phyloP scores from a whole-genome alignment of 495 filamentous ascomycete genomes.

The Aspergillus sclerotioniger region DNA sequence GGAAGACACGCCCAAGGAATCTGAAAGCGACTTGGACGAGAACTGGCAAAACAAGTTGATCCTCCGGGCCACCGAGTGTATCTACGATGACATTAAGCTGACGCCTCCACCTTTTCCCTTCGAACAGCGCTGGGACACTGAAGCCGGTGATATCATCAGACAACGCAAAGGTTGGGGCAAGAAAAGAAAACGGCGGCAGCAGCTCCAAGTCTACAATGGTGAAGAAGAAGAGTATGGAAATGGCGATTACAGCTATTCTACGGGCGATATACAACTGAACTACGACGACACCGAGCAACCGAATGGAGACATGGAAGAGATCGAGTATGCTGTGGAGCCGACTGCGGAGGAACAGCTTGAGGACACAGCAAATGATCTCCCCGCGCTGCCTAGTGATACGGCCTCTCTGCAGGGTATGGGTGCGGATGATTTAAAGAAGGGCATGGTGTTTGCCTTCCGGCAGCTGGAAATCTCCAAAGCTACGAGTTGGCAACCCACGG shows the following conservation, averaged over 20 bases:
- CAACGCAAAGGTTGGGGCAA: conserved; percentile 43
- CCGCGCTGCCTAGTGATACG: conserved; percentile 62
- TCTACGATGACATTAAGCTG: conserved; percentile 66
- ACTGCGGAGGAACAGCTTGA: conserved; percentile 2
- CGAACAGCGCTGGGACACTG: conserved; percentile 79
- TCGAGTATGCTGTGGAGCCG: conserved; percentile 6
- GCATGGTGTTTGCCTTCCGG: conserved; percentile 78
- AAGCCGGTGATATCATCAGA: conserved; percentile 55
- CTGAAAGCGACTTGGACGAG: conserved; percentile 29
- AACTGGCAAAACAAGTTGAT: conserved; percentile 74
- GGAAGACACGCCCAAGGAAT: conserved; percentile 16
- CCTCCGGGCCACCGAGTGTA: conserved; percentile 77
- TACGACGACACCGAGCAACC: conserved; percentile 48
- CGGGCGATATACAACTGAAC: conserved; percentile 45
- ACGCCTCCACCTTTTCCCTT: conserved; percentile 89
- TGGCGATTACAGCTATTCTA: conserved; percentile 24
- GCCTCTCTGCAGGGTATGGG: conserved; percentile 52
- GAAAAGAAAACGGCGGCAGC: conserved; percentile 57
- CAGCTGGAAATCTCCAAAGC: conserved; percentile 68
- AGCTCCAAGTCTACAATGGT: conserved; percentile 43
- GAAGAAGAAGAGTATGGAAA: conserved; percentile 32
- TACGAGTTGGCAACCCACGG: conserved; percentile 74
- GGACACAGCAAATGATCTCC: conserved; percentile 50
- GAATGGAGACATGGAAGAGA: conserved; percentile 12
- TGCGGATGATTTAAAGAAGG: conserved; percentile 51